Evolutionary conservation across 2,329 filamentous ascomycete genomes (phyloP), one percentile per base, ranked within the genome.

Genomic region (Xenoacremonium recifei): DNA sequence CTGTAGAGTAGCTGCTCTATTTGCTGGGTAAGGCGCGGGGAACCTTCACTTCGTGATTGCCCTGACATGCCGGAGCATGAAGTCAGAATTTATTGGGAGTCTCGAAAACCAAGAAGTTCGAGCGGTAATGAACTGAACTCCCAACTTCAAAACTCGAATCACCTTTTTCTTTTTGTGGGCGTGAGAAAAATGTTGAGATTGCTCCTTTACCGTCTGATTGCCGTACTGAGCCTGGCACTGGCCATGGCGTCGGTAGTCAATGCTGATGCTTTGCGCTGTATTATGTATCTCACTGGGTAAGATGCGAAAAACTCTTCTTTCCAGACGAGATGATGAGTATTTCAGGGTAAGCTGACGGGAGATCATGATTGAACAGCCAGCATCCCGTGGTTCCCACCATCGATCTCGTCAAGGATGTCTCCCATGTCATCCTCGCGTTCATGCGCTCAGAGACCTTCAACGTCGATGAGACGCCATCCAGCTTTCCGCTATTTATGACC

Each of bases 391-490:
- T 71, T 9, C 75, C 75, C 0, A 25, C 61, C 2, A 37, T 56
- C 6, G 45, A 63, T 3, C 61, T 71, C 32, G 62, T 72, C 1
- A 39, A 58, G 17, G 57, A 69, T 15, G 67, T 82, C n/a, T 78
- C 77, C 0, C 79, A 82, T 51, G 73, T 82, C 10, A 69, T 73
- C 10, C 59, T 83, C 15, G 79, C 80, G 2, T 83, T 83, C 48
- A 74, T 82, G 70, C 65, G 61, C 12, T 75, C 79, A 0, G 64
- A 68, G 10, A 48, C 63, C 15, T 82, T 83, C 65, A 79, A 79
- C 46, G 58, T 65, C 4, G 64, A 64, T 2, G 33, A 63, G 10
- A 46, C 55, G 0, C 62, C 64, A 1, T 49, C 58, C 4, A 41
- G 56, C 4, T 80, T 74, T 65, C 72, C 75, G 1, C 60, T 84